Percentiles rank a stretch among this genome's conserved stretches.
Evolutionary conservation across 2,329 filamentous ascomycete genomes (phyloP).

Genomic region (Coleophoma crateriformis): DNA sequence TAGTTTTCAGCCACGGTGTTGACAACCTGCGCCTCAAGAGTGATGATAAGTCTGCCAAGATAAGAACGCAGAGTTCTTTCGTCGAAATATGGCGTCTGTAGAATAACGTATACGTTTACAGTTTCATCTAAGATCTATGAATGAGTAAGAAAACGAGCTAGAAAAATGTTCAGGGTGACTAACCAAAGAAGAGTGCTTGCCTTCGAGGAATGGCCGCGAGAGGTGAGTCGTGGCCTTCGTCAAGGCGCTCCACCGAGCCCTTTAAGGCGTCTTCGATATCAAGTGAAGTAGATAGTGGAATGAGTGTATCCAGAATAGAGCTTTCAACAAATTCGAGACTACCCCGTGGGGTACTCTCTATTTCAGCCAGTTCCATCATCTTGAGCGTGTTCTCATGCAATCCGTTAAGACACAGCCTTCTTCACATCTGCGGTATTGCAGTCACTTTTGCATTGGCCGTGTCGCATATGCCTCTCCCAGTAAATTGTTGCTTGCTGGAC

Average conservation of each 20-base stretch:
- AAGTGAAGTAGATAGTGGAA: slow-evolving; percentile 51
- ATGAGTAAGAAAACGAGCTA: slow-evolving; percentile 39
- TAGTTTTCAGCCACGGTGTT: slow-evolving; percentile 45
- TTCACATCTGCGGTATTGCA: no score
- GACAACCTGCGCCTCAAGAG: slow-evolving; percentile 60
- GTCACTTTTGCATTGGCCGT: no score
- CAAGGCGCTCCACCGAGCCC: slow-evolving; percentile 31
- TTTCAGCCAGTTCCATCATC: slow-evolving; percentile 25
- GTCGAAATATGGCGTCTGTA: slow-evolving; percentile 57
- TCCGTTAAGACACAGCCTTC: no score
- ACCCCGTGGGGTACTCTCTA: slow-evolving; percentile 27
- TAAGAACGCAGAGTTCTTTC: slow-evolving; percentile 52
- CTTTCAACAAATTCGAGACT: slow-evolving; percentile 47
- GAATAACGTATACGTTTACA: slow-evolving; percentile 61
- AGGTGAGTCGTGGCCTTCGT: slow-evolving; percentile 30
- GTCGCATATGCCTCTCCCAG: no score
- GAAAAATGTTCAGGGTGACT: slow-evolving; percentile 26
- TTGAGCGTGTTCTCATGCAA: slow-evolving; percentile 2
- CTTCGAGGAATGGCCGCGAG: slow-evolving; percentile 55
- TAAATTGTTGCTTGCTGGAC: no score
- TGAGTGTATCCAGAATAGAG: slow-evolving; percentile 54
- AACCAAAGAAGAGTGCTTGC: slow-evolving; percentile 68
- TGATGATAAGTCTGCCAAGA: slow-evolving; percentile 57
- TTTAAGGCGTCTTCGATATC: slow-evolving; percentile 46
- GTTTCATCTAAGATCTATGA: slow-evolving; percentile 63